Evolutionary conservation across 306 rosid genomes (phyloP), one percentile per base, ranked within the genome.

Genomic region (Mucuna pruriens): DNA sequence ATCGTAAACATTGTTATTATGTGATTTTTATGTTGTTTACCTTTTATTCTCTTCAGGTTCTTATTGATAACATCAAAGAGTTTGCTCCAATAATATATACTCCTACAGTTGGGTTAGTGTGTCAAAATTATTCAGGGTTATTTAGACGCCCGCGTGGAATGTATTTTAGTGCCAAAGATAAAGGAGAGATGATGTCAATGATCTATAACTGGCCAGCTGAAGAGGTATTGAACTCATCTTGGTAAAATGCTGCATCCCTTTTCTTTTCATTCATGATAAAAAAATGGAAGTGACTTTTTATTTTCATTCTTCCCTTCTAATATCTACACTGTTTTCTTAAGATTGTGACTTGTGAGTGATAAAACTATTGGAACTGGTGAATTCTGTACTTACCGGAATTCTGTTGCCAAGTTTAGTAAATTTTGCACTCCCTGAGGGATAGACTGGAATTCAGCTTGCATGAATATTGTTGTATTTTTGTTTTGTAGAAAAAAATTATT

Each of bases 101-200:
- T 69, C 98, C 98, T 20, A 94, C 98, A 4, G 98, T 94, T 20
- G 98, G 98, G 23, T 76, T 91, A 64, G 98, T 94, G 3, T 91
- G 98, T 74, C 91, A 94, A 82, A 94, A 94, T 72, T 94, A 94
- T 86, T 94, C 97, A 0, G 98, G 98, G 40, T 89, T 94, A 74
- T 94, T 87, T 68, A 85, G 98, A 78, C 93, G 98, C 64, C 97
- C 98, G 0, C 98, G 98, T 16, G 98, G 98, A 60, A 94, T 94
- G 98, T 94, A 94, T 85, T 94, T 94, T 85, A 87, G 98, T 86
- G 97, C 94, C 39, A 94, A 90, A 85, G 98, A 94, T 85, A 94
- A 87, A 81, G 98, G 98, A 64, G 98, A 94, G 86, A 94, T 94
- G 98, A 91, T 90, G 97, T 91, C 98, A 40, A 94, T 94, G 98